phyloP scores from a whole-genome alignment of 352 stramenopile species.

The Plasmopara viticola region DNA sequence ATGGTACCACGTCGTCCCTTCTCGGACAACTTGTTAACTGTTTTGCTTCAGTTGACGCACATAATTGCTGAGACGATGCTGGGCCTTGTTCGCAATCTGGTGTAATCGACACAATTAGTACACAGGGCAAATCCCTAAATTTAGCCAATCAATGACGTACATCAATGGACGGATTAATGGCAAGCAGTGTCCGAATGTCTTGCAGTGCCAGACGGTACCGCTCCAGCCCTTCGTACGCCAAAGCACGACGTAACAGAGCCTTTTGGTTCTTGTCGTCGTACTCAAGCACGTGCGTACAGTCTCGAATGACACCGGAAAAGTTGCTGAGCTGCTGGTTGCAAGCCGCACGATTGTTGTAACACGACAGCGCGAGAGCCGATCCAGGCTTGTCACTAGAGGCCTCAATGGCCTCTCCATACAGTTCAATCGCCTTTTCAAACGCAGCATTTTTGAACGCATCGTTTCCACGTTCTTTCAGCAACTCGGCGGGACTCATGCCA shows the following conservation, averaged over 20 bases:
- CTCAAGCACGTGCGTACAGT: constrained; percentile 94
- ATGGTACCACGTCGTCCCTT: neutral
- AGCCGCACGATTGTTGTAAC: constrained; percentile 92
- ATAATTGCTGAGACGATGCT: constrained; percentile 85
- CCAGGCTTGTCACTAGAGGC: constrained; percentile 54
- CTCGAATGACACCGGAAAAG: constrained; percentile 92
- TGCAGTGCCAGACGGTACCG: constrained; percentile 87
- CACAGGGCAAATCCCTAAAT: neutral
- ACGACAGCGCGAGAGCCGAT: constrained; percentile 86
- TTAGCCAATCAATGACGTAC: constrained; percentile 27
- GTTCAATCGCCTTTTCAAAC: constrained; percentile 89
- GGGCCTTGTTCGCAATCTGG: constrained; percentile 83
- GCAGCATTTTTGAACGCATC: constrained; percentile 88
- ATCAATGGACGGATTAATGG: constrained; percentile 85
- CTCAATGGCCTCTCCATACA: constrained; percentile 92
- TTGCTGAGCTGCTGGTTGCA: constrained; percentile 97
- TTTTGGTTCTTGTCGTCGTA: constrained; percentile 93
- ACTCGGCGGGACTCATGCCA: constrained; percentile 75
- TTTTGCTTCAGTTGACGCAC: constrained; percentile 83
- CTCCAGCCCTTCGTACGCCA: constrained; percentile 94
- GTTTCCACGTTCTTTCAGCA: constrained; percentile 92
- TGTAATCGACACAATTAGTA: constrained; percentile 4
- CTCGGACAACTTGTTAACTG: constrained; percentile 33
- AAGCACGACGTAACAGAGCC: constrained; percentile 88
- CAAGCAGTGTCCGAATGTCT: constrained; percentile 80